Evolutionary conservation across 441 rosid species (phyloP).

Genomic region (Jatropha podagrica): DNA sequence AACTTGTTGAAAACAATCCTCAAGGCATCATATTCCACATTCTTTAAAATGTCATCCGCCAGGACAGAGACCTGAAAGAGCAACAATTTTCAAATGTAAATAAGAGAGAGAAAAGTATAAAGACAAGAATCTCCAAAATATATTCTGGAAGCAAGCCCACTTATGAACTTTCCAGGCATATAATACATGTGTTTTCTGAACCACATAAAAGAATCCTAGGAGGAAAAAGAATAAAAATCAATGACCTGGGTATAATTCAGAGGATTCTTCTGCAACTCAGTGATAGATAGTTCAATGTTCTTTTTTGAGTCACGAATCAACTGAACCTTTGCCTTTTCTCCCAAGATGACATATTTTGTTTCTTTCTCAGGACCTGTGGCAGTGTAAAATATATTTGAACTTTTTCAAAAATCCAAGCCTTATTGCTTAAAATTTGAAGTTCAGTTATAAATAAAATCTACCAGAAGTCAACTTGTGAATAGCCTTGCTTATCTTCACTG

Average conservation of each 20-base stretch:
- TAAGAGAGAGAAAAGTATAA: not conserved
- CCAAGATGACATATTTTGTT: constrained; percentile 72
- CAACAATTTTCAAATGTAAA: constrained; percentile 12
- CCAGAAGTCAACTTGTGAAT: constrained; percentile 69
- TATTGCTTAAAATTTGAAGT: not conserved
- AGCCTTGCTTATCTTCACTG: constrained; percentile 80
- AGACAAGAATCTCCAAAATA: not conserved
- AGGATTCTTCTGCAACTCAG: constrained; percentile 89
- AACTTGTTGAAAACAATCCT: constrained; percentile 94
- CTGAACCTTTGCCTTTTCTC: constrained; percentile 89
- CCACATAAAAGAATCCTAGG: not conserved
- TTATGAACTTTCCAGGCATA: not conserved
- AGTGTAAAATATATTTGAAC: constrained; percentile 21
- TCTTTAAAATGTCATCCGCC: constrained; percentile 94
- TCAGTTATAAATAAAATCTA: constrained; percentile 30
- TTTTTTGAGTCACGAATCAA: constrained; percentile 87
- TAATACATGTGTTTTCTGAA: not conserved
- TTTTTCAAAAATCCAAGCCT: constrained; percentile 2
- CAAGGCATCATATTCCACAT: constrained; percentile 87
- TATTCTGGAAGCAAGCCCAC: not conserved
- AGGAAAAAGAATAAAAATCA: not conserved
- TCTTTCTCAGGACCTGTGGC: constrained; percentile 80
- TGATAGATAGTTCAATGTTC: constrained; percentile 51
- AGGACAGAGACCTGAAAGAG: constrained; percentile 76
- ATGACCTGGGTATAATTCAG: constrained; percentile 86